Evolutionary conservation across 768 basidiomycete species (phyloP), one percentile per base, ranked within the genome.

Genomic region (Suillus luteus): DNA sequence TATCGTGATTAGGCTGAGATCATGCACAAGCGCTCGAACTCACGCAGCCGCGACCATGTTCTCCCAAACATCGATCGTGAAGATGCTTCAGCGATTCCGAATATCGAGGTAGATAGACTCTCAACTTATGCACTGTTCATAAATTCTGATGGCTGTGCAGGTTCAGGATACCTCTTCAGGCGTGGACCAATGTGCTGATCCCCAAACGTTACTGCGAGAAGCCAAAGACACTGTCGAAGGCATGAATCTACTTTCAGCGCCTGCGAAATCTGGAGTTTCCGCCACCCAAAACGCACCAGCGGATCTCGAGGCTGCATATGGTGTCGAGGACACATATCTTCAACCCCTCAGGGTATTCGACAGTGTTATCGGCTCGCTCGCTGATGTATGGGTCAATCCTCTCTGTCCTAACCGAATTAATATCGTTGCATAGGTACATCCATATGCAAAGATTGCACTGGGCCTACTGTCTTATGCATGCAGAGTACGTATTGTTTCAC

Each of bases 401-500:
- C 6, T 3, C 3, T 5, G 5, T 51, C 35, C 11, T 48, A 61
- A 14, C n/a, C 0, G n/a, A 17, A 35, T n/a, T 33, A 41, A 24
- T 48, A 0, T 5, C 2, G 22, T 11, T 19, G 3, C 17, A 0
- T 5, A 63, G 62, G 33, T 63, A 11, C 62, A 63, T 27, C 62
- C 62, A 4, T 63, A 63, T 22, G 62, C 62, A 9, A 57, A 57
- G 24, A 60, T 63, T n/a, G 62, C 57, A 37, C 3, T 60, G 43
- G 55, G 40, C 3, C 22, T 57, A 4, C 11, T 63, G 22, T 31
- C 58, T 10, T 35, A 33, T 5, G 62, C 62, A 12, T 33, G 19
- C 1, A 60, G 33, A 24, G 62, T 59, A 35, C 10, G 55, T 38
- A 8, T 37, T 9, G n/a, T 31, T 44, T 17, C 12, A 6, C 1